phyloP scores from a whole-genome alignment of 2,329 filamentous ascomycete genomes.

The Claviceps fusiformis region DNA sequence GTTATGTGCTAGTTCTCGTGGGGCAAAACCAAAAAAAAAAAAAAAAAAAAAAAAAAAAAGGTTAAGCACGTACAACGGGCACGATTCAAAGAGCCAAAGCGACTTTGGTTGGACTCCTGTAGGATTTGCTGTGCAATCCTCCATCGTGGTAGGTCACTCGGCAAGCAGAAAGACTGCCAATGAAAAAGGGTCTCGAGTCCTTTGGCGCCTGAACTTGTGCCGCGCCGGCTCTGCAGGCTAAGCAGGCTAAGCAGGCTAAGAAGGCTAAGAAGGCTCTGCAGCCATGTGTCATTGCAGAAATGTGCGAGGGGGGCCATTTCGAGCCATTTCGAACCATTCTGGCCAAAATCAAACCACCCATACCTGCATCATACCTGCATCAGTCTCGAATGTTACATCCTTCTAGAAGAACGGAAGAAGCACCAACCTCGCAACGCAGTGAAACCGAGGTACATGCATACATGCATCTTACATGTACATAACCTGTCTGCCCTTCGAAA shows the following conservation, averaged over 20 bases:
- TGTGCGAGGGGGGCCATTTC: background rate
- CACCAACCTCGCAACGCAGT: background rate
- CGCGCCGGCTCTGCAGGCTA: background rate
- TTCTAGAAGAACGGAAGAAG: constrained; percentile 22
- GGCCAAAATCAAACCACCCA: background rate
- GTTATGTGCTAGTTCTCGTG: background rate
- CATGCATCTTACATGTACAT: no score
- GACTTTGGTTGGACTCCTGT: background rate
- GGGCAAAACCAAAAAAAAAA: background rate
- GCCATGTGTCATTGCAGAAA: background rate
- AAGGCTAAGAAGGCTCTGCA: no score
- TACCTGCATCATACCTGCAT: background rate
- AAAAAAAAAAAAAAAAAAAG: no score
- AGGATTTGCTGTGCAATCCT: background rate
- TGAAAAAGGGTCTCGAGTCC: background rate
- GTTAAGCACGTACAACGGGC: background rate
- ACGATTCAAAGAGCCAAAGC: background rate
- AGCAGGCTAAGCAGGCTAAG: no score
- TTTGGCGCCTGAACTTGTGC: no score
- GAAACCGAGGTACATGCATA: background rate
- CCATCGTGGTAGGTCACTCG: background rate
- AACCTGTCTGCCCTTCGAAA: no score
- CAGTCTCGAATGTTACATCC: background rate
- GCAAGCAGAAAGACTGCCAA: background rate
- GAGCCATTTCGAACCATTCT: background rate